A percentile compares a stretch with the other conserved stretches of the same genome.
phyloP scores from a whole-genome alignment of 148 eudicot genomes.

The Selenicereus undatus region DNA sequence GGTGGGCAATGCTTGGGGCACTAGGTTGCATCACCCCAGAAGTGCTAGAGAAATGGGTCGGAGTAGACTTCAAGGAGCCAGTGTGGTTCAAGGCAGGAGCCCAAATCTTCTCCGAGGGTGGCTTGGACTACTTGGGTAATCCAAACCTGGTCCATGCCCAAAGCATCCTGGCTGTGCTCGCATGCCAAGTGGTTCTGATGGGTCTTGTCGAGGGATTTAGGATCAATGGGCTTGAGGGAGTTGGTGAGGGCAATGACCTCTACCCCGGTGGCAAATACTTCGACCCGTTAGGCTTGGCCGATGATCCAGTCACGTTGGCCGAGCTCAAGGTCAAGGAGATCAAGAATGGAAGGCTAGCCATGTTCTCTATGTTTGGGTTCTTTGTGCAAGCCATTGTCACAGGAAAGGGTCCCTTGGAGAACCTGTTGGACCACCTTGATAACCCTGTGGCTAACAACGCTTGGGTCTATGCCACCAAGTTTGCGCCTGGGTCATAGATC shows the following conservation, averaged over 20 bases:
- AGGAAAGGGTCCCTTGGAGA: constrained; percentile 79
- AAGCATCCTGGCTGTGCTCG: constrained; percentile 74
- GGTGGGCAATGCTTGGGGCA: constrained; percentile 94
- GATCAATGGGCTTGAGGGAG: constrained; percentile 70
- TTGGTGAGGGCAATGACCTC: constrained; percentile 75
- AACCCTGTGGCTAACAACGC: constrained; percentile 90
- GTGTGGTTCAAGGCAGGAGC: constrained; percentile 93
- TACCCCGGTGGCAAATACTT: constrained; percentile 85
- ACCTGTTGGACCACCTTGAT: constrained; percentile 78
- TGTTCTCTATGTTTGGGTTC: constrained; percentile 92
- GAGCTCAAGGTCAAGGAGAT: constrained; percentile 91
- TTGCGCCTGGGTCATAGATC: constrained; percentile 60
- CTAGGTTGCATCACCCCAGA: constrained; percentile 82
- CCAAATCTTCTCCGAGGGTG: constrained; percentile 82
- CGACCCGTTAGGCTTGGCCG: constrained; percentile 77
- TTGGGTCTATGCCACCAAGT: constrained; percentile 86
- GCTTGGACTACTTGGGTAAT: constrained; percentile 83
- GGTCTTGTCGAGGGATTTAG: constrained; percentile 85
- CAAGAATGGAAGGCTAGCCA: constrained; percentile 79
- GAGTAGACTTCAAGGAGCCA: constrained; percentile 74
- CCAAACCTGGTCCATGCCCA: constrained; percentile 87
- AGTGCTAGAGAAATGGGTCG: constrained; percentile 75
- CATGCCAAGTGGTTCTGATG: constrained; percentile 71
- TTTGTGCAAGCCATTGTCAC: constrained; percentile 86
- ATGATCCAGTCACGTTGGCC: constrained; percentile 73